A percentile compares a stretch with the other conserved stretches of the same genome.
These are phyloP conservation scores for Nigrograna mackinnonii DNA, from an alignment of 2,329 filamentous ascomycete genomes.

Conservation along the genomic window DNA sequence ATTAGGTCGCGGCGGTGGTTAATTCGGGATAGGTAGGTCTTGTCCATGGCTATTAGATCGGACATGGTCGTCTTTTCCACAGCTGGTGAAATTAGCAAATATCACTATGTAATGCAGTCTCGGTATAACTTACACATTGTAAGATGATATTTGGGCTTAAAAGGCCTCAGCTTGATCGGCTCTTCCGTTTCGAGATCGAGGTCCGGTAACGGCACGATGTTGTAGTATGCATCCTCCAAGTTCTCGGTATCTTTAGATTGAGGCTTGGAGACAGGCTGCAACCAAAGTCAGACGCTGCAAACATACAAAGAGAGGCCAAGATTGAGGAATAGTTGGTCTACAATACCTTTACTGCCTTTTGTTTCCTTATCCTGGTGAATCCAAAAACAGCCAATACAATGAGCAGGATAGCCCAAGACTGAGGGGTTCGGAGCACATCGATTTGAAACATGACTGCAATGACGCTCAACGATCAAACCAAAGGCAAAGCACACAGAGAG, in stretches of 20 bases:
- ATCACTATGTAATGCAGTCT: background rate
- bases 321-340: too few species aligned
- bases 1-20: slow-evolving; percentile 54
- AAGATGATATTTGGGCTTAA: slow-evolving; percentile 65
- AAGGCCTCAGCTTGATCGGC: slow-evolving; percentile 59
- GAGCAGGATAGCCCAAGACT: slow-evolving; percentile 3
- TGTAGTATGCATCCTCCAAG: slow-evolving; percentile 38
- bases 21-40: slow-evolving; percentile 59
- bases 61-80: slow-evolving; percentile 57
- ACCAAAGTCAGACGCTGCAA: too few species aligned
- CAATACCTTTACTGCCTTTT: background rate
- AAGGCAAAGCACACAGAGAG: too few species aligned
- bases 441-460: background rate
- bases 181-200: slow-evolving; percentile 57
- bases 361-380: background rate
- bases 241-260: slow-evolving; percentile 1
- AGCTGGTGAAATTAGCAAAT: slow-evolving; percentile 38
- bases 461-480: too few species aligned
- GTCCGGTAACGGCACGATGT: slow-evolving; percentile 50
- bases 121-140: slow-evolving; percentile 66
- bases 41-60: slow-evolving; percentile 63
- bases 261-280: too few species aligned
- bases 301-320: too few species aligned
- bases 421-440: background rate
- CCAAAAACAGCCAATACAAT: slow-evolving; percentile 1